Base-by-base conservation (phyloP, 73 alveolate genomes). In the Uronychia setigera region DNA sequence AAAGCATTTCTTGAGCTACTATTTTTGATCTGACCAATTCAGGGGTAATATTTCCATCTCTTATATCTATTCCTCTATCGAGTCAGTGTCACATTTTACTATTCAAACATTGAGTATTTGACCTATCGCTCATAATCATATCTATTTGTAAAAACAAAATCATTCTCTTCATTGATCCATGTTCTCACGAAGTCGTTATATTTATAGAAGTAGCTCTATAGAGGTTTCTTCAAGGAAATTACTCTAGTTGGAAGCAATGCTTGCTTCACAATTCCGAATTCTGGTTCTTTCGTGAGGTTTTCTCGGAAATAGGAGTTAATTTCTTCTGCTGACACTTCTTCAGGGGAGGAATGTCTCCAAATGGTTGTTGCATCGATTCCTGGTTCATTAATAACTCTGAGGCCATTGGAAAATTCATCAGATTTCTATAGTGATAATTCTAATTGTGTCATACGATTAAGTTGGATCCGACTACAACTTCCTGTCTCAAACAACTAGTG, bases 181-280 rank as follows among this genome's bases (percentile, higher is more conserved):
- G 77, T 58, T 77, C 91, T 32, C 31, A 78, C 75, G 11, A 31
- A 32, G 77, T 85, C 91, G 14, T 83, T 11, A 74, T 46, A 85
- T 13, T 85, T 46, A 26, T 76, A 5, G 76, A 77, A 85, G 76
- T 85, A 85, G 34, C 13, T 26, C 81, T 46, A 46, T n/a, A n/a
- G n/a, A 19, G 67, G n/a, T 19, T 46, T 46, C 19, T 46, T 11
- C 5, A 19, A 19, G 67, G 19, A 46, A 46, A 5, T 46, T 19
- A 46, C 67, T 46, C 91, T 85, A 25, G 86, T 78, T 1, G 91
- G 91, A 25, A 85, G 86, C 75, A 85, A 75, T 31, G 91, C 86
- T 14, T 85, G 76, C 60, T 85, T 86, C 14, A 85, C 91, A 0
- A 85, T 31, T 32, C 77, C 81, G 26, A 85, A 27, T 1, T 85